Evolutionary conservation across 2,329 filamentous ascomycete species (phyloP).

Genomic region (Trichoderma sp.): DNA sequence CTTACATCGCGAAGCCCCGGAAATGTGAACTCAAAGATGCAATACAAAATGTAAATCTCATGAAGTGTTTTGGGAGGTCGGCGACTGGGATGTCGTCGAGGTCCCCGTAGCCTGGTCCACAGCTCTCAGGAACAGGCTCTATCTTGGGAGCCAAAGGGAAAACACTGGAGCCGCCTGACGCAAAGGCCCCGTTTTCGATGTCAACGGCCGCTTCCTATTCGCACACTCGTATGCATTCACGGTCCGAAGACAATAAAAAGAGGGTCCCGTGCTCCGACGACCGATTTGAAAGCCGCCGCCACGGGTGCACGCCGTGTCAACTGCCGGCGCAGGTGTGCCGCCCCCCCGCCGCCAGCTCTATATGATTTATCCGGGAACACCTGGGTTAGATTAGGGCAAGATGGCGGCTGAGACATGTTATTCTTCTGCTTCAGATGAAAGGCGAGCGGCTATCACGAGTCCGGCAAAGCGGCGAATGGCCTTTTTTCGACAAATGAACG

Average conservation of each 20-base stretch:
- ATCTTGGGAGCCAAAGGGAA: slow-evolving; percentile 3
- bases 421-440: background rate
- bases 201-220: slow-evolving; percentile 23
- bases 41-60: background rate
- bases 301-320: slow-evolving; percentile 18
- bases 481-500: background rate
- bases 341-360: slow-evolving; percentile 1
- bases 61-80: slow-evolving; percentile 18
- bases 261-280: slow-evolving; percentile 22
- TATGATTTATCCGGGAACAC: slow-evolving; percentile 6
- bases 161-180: slow-evolving; percentile 6
- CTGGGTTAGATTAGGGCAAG: slow-evolving; percentile 5
- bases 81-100: slow-evolving; percentile 24
- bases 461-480: background rate
- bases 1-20: slow-evolving; percentile 14
- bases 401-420: background rate
- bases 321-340: slow-evolving; percentile 16
- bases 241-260: slow-evolving; percentile 13
- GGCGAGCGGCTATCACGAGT: background rate
- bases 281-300: slow-evolving; percentile 21
- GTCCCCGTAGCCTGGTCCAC: slow-evolving; percentile 23
- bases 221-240: slow-evolving; percentile 20
- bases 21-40: background rate
- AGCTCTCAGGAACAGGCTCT: slow-evolving; percentile 22
- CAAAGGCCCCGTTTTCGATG: slow-evolving; percentile 5